These are phyloP conservation scores for Picea sitchensis DNA, from an alignment of 75 land plant genomes.

Conservation along the genomic window DNA sequence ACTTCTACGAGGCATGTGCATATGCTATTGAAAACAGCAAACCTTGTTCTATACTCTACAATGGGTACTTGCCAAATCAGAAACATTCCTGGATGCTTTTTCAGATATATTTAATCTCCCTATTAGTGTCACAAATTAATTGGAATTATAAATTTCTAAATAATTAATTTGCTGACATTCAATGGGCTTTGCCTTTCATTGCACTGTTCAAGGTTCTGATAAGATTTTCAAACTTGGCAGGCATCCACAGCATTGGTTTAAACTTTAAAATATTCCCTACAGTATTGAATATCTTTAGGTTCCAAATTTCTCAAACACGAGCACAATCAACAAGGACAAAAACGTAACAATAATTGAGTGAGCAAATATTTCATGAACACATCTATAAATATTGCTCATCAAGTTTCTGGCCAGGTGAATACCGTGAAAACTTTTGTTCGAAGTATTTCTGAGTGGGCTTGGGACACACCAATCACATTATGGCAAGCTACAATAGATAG, in stretches of 20 bases:
- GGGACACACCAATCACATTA: constrained; percentile 69
- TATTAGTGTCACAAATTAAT: background rate
- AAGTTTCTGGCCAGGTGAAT: background rate
- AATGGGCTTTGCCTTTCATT: background rate
- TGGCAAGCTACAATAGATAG: constrained; percentile 58
- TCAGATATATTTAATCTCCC: background rate
- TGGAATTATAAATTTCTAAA: background rate
- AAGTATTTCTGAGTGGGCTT: constrained; percentile 40
- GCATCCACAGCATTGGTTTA: background rate
- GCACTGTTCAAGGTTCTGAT: background rate
- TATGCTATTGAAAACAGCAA: background rate
- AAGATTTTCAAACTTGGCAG: background rate
- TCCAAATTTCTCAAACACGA: background rate
- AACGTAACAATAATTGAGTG: background rate
- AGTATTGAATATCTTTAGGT: background rate
- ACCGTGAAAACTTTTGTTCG: constrained; percentile 57
- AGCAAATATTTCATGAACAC: background rate
- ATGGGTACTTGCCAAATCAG: background rate
- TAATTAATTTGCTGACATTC: no score
- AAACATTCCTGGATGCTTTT: background rate
- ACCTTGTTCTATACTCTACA: background rate
- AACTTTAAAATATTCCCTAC: background rate
- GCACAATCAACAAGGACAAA: background rate
- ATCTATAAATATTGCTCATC: background rate
- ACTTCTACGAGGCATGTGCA: no score